Evolutionary conservation across 352 stramenopile species (phyloP).

Genomic region (Thalassiosira mediterranea): DNA sequence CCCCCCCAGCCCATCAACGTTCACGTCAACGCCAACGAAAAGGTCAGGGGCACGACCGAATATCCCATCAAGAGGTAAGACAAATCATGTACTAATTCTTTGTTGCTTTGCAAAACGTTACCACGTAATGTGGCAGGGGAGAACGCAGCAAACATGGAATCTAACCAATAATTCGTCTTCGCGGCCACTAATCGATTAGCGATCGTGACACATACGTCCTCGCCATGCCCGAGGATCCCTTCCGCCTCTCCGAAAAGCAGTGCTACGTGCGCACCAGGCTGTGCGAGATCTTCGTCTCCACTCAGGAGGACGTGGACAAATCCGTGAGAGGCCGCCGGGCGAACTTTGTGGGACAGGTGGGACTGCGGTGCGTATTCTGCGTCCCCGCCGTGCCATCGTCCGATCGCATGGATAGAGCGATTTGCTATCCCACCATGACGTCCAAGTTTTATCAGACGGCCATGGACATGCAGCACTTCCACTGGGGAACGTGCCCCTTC

Average conservation of each 20-base stretch:
- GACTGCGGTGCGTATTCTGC: slow-evolving; percentile 11
- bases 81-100: too few relatives aligned
- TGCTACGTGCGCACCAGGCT: slow-evolving; percentile 10
- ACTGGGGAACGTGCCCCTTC: background rate
- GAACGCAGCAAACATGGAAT: too few relatives aligned
- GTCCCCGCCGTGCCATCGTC: background rate
- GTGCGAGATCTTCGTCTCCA: slow-evolving; percentile 1
- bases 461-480: slow-evolving; percentile 19
- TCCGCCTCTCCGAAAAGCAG: slow-evolving; percentile 3
- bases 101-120: too few relatives aligned
- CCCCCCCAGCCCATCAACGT: background rate
- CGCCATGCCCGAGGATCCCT: background rate
- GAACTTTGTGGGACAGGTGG: slow-evolving; percentile 1
- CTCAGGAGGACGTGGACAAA: background rate
- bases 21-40: background rate
- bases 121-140: too few relatives aligned
- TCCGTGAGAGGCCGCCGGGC: background rate
- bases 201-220: background rate
- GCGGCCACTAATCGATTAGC: too few relatives aligned
- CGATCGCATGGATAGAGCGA: slow-evolving; percentile 7
- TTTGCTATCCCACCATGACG: slow-evolving; percentile 8
- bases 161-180: too few relatives aligned
- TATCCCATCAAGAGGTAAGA: slow-evolving; percentile 1
- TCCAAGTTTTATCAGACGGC: slow-evolving; percentile 9
- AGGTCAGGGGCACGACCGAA: background rate